Evolutionary conservation across 2,329 filamentous ascomycete species (phyloP), one percentile per base, ranked within the genome.

Genomic region (Pseudogymnoascus verrucosus): DNA sequence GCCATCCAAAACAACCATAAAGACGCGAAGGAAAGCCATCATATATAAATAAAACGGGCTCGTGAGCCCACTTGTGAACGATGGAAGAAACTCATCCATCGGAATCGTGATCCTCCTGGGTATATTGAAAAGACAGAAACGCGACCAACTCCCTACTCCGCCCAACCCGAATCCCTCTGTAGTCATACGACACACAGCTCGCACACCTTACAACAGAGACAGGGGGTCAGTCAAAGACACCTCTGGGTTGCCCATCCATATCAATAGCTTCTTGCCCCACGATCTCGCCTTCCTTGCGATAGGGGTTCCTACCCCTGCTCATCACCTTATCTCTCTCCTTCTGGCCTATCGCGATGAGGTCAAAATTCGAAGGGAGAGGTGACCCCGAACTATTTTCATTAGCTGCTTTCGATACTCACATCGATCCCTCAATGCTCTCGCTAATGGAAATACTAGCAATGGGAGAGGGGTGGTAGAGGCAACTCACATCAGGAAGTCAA

Each of bases 301-400:
- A 65, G 21, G 64, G 63, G 62, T 69, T 62, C 19, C 75, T 67
- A 1, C 71, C 71, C 23, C 71, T 67, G 1, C 60, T 60, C 1
- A 65, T 64, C 44, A 79, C 66, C 61, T 71, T 69, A 0, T 72
- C 71, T 2, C 74, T 73, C 44, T 76, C 74, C 67, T 77, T 78
- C 67, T 70, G 74, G 10, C 74, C 78, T 59, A 82, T 71, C 3
- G 72, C 67, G 12, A 83, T 74, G 3, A 70, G 54, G 2, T 78
- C 72, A 68, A 80, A 80, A 65, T 79, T 77, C n/a, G 61, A 36
- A 1, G 80, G 79, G 14, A 82, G 64, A 4, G n/a, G 8, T 4
- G 66, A 37, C n/a, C 67, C 64, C 19, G 72, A 66, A 40, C 76
- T 76, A 60, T 66, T 60, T 14, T 12, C n/a, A 31, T 57, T 57